phyloP scores from a whole-genome alignment of 768 basidiomycete species.

The Holtermannia corniformis region DNA sequence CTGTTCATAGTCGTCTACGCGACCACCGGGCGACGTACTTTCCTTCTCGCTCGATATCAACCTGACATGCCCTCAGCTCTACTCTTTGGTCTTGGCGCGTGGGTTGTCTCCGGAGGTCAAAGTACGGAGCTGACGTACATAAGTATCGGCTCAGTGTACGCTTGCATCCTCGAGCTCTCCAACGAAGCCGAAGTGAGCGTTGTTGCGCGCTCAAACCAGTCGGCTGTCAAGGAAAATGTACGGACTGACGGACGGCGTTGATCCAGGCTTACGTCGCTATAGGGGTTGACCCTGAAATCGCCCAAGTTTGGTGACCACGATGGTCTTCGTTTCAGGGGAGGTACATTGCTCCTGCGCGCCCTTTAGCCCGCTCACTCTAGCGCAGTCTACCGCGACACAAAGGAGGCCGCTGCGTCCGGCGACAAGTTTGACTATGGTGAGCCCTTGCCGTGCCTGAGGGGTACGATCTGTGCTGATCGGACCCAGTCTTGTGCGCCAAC shows the following conservation, averaged over 20 bases:
- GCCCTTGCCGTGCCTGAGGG: not conserved
- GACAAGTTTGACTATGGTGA: conserved; percentile 21
- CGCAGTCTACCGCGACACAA: conserved; percentile 27
- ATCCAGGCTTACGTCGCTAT: no score
- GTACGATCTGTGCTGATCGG: not conserved
- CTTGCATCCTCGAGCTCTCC: conserved; percentile 32
- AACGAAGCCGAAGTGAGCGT: conserved; percentile 30
- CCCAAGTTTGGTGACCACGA: conserved; percentile 33
- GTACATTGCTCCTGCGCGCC: conserved; percentile 12
- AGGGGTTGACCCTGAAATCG: conserved; percentile 25
- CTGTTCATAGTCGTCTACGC: no score
- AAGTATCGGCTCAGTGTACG: conserved; percentile 39
- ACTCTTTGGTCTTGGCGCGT: conserved; percentile 35
- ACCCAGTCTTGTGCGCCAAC: conserved; percentile 32
- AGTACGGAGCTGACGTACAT: not conserved
- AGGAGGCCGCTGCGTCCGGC: conserved; percentile 29
- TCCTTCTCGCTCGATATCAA: no score
- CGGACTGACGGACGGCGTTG: no score
- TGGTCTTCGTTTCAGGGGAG: conserved; percentile 30
- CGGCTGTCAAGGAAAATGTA: conserved; percentile 24
- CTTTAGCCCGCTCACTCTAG: not conserved
- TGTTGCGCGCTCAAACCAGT: conserved; percentile 35
- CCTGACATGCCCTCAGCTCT: conserved; percentile 1
- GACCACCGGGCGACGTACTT: no score
- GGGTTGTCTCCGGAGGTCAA: not conserved